Evolutionary conservation across 1,284 basidiomycete genomes (phyloP).

Genomic region (Phellinidium pouzarii): DNA sequence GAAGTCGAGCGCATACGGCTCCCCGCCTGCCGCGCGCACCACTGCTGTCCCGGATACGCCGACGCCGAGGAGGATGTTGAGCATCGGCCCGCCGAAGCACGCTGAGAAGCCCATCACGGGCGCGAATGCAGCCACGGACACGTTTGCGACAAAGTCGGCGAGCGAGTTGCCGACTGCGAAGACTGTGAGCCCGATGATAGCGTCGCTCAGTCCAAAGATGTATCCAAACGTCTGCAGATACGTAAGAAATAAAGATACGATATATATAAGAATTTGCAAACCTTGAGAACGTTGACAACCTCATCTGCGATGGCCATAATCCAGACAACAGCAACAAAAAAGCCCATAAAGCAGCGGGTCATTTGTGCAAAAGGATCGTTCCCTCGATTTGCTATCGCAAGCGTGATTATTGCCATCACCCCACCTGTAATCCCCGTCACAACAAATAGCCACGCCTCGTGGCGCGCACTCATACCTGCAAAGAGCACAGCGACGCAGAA

Average conservation of each 20-base stretch:
- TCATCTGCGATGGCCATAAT: slow-evolving; percentile 95
- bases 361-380: slow-evolving; percentile 54
- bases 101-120: slow-evolving; percentile 90
- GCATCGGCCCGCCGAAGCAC: slow-evolving; percentile 93
- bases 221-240: slow-evolving; percentile 74
- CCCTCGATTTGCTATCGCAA: slow-evolving; percentile 57
- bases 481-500: slow-evolving; percentile 73
- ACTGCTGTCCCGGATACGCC: slow-evolving; percentile 76
- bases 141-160: slow-evolving; percentile 95
- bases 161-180: slow-evolving; percentile 96
- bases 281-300: slow-evolving; percentile 82
- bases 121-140: slow-evolving; percentile 83
- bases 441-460: slow-evolving; percentile 50
- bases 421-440: slow-evolving; percentile 51
- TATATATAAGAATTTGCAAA: slow-evolving; percentile 30
- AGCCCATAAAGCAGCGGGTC: slow-evolving; percentile 83
- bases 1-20: slow-evolving; percentile 70
- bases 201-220: slow-evolving; percentile 93
- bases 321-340: slow-evolving; percentile 86
- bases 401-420: slow-evolving; percentile 47
- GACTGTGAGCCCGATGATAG: slow-evolving; percentile 93
- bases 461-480: slow-evolving; percentile 41
- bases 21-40: slow-evolving; percentile 44
- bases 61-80: slow-evolving; percentile 91
- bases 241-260: slow-evolving; percentile 8